These are phyloP conservation scores for Rhinocladiella similis DNA, from an alignment of 2,329 filamentous ascomycete species.

Conservation along the genomic window DNA sequence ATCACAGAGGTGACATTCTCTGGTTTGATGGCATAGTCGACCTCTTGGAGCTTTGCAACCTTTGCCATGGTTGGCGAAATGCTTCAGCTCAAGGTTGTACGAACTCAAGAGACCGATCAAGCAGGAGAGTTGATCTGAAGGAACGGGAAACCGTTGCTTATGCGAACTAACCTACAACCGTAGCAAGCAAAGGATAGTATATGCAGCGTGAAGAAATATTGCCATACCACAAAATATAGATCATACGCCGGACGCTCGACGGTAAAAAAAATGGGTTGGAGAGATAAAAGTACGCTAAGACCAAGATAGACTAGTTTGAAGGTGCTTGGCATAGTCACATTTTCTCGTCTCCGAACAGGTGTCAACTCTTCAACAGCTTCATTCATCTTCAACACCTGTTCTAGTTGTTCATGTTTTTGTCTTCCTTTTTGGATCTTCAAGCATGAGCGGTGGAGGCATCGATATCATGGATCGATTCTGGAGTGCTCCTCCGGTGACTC, in stretches of 20 bases:
- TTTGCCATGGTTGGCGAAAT: conserved; percentile 24
- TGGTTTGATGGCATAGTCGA: conserved; percentile 88
- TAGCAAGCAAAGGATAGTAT: no score
- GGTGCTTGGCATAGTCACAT: not conserved
- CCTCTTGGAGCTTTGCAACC: conserved; percentile 45
- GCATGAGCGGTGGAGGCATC: conserved; percentile 16
- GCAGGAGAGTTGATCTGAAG: not conserved
- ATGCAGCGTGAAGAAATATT: not conserved
- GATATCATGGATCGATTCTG: conserved; percentile 61
- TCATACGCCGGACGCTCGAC: no score
- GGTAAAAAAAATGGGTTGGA: not conserved
- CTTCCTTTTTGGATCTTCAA: not conserved
- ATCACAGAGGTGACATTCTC: conserved; percentile 75
- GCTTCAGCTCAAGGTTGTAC: not conserved
- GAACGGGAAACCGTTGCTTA: no score
- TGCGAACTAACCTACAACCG: no score
- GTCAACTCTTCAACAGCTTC: not conserved
- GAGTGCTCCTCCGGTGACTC: conserved; percentile 65
- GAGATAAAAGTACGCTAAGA: not conserved
- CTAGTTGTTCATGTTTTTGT: not conserved
- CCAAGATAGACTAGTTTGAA: not conserved
- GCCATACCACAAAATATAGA: not conserved
- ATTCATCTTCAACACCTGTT: not conserved
- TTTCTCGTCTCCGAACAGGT: not conserved
- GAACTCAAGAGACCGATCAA: not conserved